phyloP scores from a whole-genome alignment of 129 eudicot species.

The Ambrosia trifida region DNA sequence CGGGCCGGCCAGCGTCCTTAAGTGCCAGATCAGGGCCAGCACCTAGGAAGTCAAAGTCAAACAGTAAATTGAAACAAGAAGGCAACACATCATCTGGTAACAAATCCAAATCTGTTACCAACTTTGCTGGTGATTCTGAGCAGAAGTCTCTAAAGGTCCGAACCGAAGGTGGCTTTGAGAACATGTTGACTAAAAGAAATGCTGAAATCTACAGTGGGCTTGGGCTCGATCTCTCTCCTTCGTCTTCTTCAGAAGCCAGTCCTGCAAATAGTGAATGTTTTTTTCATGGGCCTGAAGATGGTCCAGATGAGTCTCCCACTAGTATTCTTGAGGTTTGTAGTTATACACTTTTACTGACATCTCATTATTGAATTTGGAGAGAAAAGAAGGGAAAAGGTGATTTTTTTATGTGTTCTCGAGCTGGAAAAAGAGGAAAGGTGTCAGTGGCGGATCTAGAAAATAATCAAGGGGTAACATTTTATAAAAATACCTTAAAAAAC shows the following conservation, averaged over 20 bases:
- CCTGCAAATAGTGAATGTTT: slow-evolving; percentile 58
- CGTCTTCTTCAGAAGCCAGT: slow-evolving; percentile 75
- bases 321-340: slow-evolving; percentile 76
- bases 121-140: slow-evolving; percentile 38
- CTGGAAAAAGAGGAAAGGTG: too few relatives aligned
- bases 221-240: slow-evolving; percentile 88
- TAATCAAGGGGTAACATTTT: too few relatives aligned
- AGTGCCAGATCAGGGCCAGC: slow-evolving; percentile 26
- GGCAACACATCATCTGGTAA: slow-evolving; percentile 33
- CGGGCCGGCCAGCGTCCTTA: slow-evolving; percentile 4
- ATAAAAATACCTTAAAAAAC: too few relatives aligned
- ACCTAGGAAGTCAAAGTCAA: slow-evolving; percentile 37
- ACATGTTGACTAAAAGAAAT: slow-evolving; percentile 56
- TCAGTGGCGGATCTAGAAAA: too few relatives aligned
- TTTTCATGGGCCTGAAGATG: slow-evolving; percentile 35
- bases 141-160: slow-evolving; percentile 69
- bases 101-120: slow-evolving; percentile 37
- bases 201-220: slow-evolving; percentile 95
- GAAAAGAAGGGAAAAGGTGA: too few relatives aligned
- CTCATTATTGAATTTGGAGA: not conserved
- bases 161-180: slow-evolving; percentile 65
- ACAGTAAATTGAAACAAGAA: slow-evolving; percentile 37
- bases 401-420: too few relatives aligned
- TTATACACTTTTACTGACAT: slow-evolving; percentile 13
- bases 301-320: slow-evolving; percentile 64